These are phyloP conservation scores for Pythium brachiatum DNA, from an alignment of 352 stramenopile species.

Conservation along the genomic window DNA sequence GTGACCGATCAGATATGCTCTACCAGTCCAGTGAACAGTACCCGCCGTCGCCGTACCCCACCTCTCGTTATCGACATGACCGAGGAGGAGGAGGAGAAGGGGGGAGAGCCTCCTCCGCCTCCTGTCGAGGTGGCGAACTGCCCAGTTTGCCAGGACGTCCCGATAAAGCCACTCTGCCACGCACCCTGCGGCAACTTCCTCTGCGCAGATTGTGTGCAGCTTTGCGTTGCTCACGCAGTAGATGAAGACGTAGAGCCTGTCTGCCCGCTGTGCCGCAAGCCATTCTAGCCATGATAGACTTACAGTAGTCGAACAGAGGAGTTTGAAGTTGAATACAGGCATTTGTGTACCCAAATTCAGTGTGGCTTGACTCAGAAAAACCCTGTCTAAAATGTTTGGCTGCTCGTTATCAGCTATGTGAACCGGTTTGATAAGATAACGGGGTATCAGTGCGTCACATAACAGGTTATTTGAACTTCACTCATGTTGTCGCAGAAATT, in stretches of 20 bases:
- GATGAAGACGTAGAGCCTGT: neutral
- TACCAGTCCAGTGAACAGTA: neutral
- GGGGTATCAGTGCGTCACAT: too few relatives aligned
- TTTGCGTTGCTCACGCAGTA: neutral
- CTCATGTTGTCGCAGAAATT: too few relatives aligned
- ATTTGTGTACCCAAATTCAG: too few relatives aligned
- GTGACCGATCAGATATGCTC: neutral
- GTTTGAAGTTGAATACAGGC: neutral
- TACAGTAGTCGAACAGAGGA: neutral
- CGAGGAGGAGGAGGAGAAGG: neutral
- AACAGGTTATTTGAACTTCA: too few relatives aligned
- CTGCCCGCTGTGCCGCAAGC: neutral
- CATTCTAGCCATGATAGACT: neutral
- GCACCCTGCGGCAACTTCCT: neutral
- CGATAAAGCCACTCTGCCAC: neutral
- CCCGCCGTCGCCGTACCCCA: neutral
- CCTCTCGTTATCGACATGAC: neutral
- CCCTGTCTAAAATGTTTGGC: too few relatives aligned
- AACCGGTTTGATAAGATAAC: too few relatives aligned
- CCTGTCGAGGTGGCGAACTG: neutral
- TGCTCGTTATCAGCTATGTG: too few relatives aligned
- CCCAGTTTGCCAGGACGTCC: neutral
- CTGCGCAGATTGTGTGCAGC: neutral
- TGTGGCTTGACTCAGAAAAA: too few relatives aligned
- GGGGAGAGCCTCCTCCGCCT: neutral